A percentile compares a stretch with the other conserved stretches of the same genome.
These are phyloP conservation scores for Aspergillus candidus DNA, from an alignment of 2,329 filamentous ascomycete species.

Conservation along the genomic window DNA sequence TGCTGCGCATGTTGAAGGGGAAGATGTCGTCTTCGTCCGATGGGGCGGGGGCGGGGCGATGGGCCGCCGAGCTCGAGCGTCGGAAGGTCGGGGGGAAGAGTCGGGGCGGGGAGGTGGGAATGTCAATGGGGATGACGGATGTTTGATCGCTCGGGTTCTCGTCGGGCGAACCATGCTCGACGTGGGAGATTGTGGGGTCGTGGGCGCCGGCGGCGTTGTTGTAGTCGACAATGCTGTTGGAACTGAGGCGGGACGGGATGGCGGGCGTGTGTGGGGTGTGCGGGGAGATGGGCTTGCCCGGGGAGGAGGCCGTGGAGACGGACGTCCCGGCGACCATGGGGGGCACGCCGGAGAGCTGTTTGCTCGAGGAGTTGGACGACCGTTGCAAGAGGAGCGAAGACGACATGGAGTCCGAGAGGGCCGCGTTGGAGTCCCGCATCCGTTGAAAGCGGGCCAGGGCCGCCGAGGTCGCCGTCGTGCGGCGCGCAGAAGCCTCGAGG, in stretches of 20 bases:
- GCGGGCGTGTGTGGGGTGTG: constrained; percentile 90
- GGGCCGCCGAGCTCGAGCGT: constrained; percentile 41
- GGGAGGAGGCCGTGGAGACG: constrained; percentile 79
- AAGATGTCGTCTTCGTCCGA: constrained; percentile 42
- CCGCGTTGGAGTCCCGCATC: constrained; percentile 84
- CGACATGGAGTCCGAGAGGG: constrained; percentile 85
- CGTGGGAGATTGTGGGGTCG: constrained; percentile 23
- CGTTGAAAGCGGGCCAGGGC: constrained; percentile 79
- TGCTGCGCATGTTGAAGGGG: constrained; percentile 41
- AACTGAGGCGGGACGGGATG: constrained; percentile 86
- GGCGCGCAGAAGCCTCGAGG: constrained; percentile 64
- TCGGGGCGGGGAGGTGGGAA: constrained; percentile 42
- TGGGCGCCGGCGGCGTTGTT: constrained; percentile 35
- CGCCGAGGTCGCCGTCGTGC: constrained; percentile 70
- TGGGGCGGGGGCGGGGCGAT: constrained; percentile 29
- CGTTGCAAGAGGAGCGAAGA: constrained; percentile 80
- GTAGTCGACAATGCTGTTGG: constrained; percentile 77
- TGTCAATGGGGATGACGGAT: constrained; percentile 42
- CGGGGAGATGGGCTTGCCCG: constrained; percentile 81
- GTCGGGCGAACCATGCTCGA: constrained; percentile 29
- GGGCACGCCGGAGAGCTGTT: constrained; percentile 62
- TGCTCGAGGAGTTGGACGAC: constrained; percentile 70
- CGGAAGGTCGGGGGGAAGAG: constrained; percentile 37
- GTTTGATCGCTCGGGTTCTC: constrained; percentile 34
- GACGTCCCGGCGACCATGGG: constrained; percentile 60